Evolutionary conservation across 768 basidiomycete species (phyloP).

Genomic region (Amyloporia xantha): DNA sequence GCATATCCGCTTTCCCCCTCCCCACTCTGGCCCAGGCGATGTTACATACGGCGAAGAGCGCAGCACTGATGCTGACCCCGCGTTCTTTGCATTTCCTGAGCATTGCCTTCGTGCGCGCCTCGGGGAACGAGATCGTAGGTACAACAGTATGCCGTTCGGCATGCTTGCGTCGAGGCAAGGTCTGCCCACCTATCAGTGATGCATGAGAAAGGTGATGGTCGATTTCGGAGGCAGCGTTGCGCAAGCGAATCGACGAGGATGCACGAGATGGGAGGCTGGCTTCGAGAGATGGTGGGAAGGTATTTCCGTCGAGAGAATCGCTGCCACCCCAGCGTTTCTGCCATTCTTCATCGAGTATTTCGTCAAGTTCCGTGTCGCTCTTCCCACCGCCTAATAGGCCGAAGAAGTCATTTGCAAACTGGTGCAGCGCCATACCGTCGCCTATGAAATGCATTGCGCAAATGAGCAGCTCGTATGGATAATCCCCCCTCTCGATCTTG

Average conservation of each 20-base stretch:
- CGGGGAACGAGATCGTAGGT: slow-evolving; percentile 56
- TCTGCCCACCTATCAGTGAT: slow-evolving; percentile 65
- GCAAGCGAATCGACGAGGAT: slow-evolving; percentile 28
- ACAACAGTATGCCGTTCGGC: slow-evolving; percentile 55
- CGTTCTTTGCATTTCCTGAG: slow-evolving; percentile 64
- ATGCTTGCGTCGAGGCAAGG: slow-evolving; percentile 48
- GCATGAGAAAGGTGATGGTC: slow-evolving; percentile 51
- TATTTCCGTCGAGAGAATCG: slow-evolving; percentile 4
- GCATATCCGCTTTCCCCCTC: slow-evolving; percentile 38
- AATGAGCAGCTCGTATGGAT: slow-evolving; percentile 57
- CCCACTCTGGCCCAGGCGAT: slow-evolving; percentile 61
- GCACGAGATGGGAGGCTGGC: slow-evolving; percentile 25
- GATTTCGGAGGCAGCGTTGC: slow-evolving; percentile 40
- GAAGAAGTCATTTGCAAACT: slow-evolving; percentile 78
- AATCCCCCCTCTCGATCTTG: slow-evolving; percentile 15
- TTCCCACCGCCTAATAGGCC: slow-evolving; percentile 41
- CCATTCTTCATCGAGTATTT: slow-evolving; percentile 29
- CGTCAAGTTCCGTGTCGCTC: slow-evolving; percentile 25
- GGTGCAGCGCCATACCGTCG: slow-evolving; percentile 83
- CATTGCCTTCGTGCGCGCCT: slow-evolving; percentile 51
- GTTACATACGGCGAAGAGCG: slow-evolving; percentile 70
- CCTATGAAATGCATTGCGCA: slow-evolving; percentile 78
- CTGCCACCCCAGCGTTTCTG: slow-evolving; percentile 20
- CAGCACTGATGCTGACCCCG: slow-evolving; percentile 69
- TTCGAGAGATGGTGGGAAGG: slow-evolving; percentile 44